Percentiles rank a stretch among this genome's conserved stretches.
phyloP scores from a whole-genome alignment of 768 basidiomycete species.

The Leccinum broughii region DNA sequence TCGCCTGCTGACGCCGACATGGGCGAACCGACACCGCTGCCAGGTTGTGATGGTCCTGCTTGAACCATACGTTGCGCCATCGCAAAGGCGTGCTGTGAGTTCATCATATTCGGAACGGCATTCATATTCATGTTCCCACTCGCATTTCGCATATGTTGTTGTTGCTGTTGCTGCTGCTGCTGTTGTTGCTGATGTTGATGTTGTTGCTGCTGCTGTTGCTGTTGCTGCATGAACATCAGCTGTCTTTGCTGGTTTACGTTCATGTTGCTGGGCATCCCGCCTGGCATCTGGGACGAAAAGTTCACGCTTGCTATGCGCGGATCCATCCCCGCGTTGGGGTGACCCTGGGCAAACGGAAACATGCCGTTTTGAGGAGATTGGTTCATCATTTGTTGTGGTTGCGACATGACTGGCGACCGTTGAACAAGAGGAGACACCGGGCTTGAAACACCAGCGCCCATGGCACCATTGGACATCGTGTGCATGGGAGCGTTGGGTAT shows the following conservation, averaged over 20 bases:
- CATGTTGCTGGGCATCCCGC: constrained; percentile 29
- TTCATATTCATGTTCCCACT: constrained; percentile 30
- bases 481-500: constrained; percentile 28
- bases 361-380: constrained; percentile 33
- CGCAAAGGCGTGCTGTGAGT: constrained; percentile 35
- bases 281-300: constrained; percentile 32
- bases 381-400: constrained; percentile 29
- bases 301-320: constrained; percentile 32
- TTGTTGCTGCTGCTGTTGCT: constrained; percentile 7
- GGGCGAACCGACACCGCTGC: constrained; percentile 39
- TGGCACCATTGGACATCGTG: constrained; percentile 26
- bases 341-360: constrained; percentile 31
- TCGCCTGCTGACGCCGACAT: constrained; percentile 41
- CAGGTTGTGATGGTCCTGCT: constrained; percentile 38
- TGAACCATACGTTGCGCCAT: constrained; percentile 48
- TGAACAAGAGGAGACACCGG: constrained; percentile 33
- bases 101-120: constrained; percentile 33
- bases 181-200: constrained; percentile 6
- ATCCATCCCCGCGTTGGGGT: constrained; percentile 28
- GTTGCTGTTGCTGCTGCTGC: constrained; percentile 18
- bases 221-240: constrained; percentile 42
- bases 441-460: constrained; percentile 26
- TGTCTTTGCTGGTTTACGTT: constrained; percentile 47
- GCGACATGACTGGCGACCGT: constrained; percentile 32
- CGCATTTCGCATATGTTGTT: constrained; percentile 30